A percentile compares a stretch with the other conserved stretches of the same genome.
These are phyloP conservation scores for Lactarius quietus DNA, from an alignment of 768 basidiomycete genomes.

Conservation along the genomic window DNA sequence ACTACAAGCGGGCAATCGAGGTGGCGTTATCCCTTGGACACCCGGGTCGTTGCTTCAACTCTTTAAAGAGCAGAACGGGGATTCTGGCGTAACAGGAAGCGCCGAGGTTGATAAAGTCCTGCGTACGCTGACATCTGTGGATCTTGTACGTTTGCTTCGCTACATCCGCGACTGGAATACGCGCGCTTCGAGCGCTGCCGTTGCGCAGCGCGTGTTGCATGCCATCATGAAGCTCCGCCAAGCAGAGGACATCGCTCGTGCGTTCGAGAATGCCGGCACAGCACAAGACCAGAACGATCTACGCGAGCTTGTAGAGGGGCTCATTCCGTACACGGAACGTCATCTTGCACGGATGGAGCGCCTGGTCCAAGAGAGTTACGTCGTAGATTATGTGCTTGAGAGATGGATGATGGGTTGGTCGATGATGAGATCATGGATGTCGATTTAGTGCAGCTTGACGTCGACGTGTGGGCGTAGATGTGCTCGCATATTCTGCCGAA, in stretches of 20 bases:
- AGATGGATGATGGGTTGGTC: conserved; percentile 65
- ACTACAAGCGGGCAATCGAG: conserved; percentile 88
- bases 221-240: conserved; percentile 75
- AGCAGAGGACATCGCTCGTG: conserved; percentile 67
- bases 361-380: conserved; percentile 91
- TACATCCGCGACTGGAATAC: conserved; percentile 94
- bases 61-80: conserved; percentile 57
- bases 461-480: background rate
- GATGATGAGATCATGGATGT: conserved; percentile 28
- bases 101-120: conserved; percentile 78
- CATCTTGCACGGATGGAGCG: conserved; percentile 84
- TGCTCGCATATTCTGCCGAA: background rate
- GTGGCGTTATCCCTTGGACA: conserved; percentile 92
- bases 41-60: conserved; percentile 82
- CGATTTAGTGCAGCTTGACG: conserved; percentile 10
- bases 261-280: conserved; percentile 41
- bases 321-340: conserved; percentile 93
- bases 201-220: conserved; percentile 83
- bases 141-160: conserved; percentile 75
- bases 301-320: conserved; percentile 76
- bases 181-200: conserved; percentile 77
- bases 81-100: conserved; percentile 57
- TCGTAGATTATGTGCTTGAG: conserved; percentile 84
- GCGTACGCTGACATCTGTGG: conserved; percentile 60
- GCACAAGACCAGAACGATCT: conserved; percentile 34